Conservation (phyloP, 2,329 filamentous ascomycete species). For the Diaporthe capsici region DNA sequence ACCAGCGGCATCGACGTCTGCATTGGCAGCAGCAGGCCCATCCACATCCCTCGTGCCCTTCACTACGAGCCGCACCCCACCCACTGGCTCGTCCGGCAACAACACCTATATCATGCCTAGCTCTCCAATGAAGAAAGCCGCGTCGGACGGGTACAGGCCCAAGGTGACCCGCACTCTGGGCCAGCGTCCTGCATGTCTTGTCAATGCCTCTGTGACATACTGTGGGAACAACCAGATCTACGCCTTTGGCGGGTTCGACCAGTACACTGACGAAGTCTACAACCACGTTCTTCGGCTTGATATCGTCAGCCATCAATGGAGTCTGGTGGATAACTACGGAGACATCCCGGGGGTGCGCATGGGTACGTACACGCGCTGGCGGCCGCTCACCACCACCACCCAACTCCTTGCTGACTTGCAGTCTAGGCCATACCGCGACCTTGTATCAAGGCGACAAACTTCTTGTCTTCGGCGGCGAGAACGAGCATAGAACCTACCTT, state of each 20-base stretch:
- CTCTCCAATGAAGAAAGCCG: constrained; percentile 78
- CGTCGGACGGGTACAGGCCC: constrained; percentile 84
- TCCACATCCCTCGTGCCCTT: constrained; percentile 48
- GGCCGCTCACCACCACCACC: background rate
- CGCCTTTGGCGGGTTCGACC: constrained; percentile 97
- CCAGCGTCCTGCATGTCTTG: constrained; percentile 90
- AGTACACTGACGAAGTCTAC: constrained; percentile 99
- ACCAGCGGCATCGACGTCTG: constrained; percentile 8
- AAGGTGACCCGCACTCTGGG: constrained; percentile 84
- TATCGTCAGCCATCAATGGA: constrained; percentile 91
- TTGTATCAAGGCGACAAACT: constrained; percentile 95
- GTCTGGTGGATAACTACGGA: constrained; percentile 96
- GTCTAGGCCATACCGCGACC: constrained; percentile 89
- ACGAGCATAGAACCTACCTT: constrained; percentile 95
- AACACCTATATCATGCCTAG: constrained; percentile 94
- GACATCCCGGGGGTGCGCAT: constrained; percentile 97
- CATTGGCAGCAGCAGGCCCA: constrained; percentile 48
- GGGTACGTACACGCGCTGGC: constrained; percentile 70
- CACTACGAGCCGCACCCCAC: constrained; percentile 54
- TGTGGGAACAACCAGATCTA: constrained; percentile 98
- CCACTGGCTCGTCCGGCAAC: constrained; percentile 70
- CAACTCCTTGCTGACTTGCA: constrained; percentile 33
- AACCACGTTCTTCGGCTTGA: constrained; percentile 96
- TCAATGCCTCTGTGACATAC: constrained; percentile 99
- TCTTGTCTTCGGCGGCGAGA: constrained; percentile 97